phyloP scores from a whole-genome alignment of 1,284 basidiomycete genomes.

The Pterula multifida region DNA sequence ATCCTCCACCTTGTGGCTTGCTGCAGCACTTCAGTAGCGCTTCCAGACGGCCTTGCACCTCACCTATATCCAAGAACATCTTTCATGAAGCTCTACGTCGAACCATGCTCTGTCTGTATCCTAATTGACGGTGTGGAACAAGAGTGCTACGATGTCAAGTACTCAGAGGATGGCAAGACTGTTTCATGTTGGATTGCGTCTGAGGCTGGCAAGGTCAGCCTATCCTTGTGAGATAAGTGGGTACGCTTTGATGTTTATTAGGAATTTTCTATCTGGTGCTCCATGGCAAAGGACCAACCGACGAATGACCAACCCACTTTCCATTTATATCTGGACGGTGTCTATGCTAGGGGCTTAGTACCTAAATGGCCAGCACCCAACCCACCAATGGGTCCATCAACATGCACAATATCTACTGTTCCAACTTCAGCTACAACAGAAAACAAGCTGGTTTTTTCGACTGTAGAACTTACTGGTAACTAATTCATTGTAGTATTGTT shows the following conservation, averaged over 20 bases:
- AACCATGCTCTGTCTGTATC: neutral
- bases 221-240: neutral
- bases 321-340: neutral
- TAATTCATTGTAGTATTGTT: neutral
- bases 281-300: neutral
- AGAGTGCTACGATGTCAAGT: conserved; percentile 2
- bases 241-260: neutral
- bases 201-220: conserved; percentile 11
- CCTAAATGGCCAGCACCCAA: neutral
- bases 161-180: conserved; percentile 7
- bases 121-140: neutral
- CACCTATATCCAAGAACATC: no score
- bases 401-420: neutral
- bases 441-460: neutral
- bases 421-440: neutral
- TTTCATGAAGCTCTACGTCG: neutral
- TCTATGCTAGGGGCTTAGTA: neutral
- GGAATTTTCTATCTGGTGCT: neutral
- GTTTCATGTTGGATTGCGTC: conserved; percentile 13
- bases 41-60: no score
- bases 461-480: neutral
- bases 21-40: no score
- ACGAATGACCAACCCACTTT: neutral
- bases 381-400: neutral
- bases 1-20: no score